Evolutionary conservation across 2,329 filamentous ascomycete species (phyloP).

Genomic region (Hysterium pulicare): DNA sequence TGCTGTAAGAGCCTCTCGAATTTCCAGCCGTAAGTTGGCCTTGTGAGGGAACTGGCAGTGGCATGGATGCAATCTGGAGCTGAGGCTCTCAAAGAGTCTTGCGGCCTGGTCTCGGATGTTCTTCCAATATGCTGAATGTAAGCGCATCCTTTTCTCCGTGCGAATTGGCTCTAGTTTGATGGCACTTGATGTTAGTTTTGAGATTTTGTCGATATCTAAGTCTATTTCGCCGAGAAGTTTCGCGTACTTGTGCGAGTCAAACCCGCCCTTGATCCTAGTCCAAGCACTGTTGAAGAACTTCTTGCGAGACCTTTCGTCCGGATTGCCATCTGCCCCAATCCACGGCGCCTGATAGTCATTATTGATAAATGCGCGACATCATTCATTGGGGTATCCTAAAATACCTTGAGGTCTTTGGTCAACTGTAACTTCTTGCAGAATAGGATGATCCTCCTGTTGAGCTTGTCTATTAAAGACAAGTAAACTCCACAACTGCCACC

Average conservation of each 20-base stretch:
- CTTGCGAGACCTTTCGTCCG: slow-evolving; percentile 8
- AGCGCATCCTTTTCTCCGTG: slow-evolving; percentile 3
- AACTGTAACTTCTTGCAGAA: slow-evolving; percentile 9
- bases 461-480: slow-evolving; percentile 3
- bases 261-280: slow-evolving; percentile 9
- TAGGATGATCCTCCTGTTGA: slow-evolving; percentile 7
- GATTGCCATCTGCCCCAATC: slow-evolving; percentile 3
- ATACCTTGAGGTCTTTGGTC: slow-evolving; percentile 4
- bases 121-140: slow-evolving; percentile 8
- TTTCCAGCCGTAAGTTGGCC: slow-evolving; percentile 10
- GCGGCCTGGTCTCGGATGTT: slow-evolving; percentile 9
- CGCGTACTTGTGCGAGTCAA: slow-evolving; percentile 6
- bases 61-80: slow-evolving; percentile 7
- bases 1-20: no score
- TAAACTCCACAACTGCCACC: slow-evolving; percentile 3
- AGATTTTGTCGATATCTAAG: slow-evolving; percentile 10
- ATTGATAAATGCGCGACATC: no score
- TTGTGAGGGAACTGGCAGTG: slow-evolving; percentile 6
- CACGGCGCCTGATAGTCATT: slow-evolving; percentile 7
- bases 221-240: slow-evolving; percentile 7
- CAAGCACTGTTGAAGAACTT: slow-evolving; percentile 11
- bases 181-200: slow-evolving; percentile 6
- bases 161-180: slow-evolving; percentile 7
- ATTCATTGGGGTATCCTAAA: no score
- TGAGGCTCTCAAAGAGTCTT: slow-evolving; percentile 8